Evolutionary conservation across 768 basidiomycete species (phyloP).

Genomic region (Candolleomyces efflorescens): DNA sequence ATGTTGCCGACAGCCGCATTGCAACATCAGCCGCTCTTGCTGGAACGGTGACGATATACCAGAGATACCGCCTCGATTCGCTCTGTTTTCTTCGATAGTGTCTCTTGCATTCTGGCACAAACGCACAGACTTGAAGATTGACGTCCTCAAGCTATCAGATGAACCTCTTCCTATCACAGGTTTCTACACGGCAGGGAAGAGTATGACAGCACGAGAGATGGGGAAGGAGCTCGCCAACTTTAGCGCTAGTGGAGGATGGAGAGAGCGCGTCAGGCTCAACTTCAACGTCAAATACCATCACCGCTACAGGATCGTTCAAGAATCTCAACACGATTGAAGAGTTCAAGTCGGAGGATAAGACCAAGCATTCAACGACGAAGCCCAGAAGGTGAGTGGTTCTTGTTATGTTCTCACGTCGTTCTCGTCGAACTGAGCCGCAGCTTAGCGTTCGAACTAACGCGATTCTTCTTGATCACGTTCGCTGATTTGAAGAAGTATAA

Average conservation of each 20-base stretch:
- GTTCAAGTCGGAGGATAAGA: conserved; percentile 87
- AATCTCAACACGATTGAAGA: conserved; percentile 98
- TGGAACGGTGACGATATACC: too few species aligned
- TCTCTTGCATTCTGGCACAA: conserved; percentile 93
- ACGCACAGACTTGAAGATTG: conserved; percentile 85
- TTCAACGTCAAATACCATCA: conserved; percentile 25
- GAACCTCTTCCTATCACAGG: conserved; percentile 59
- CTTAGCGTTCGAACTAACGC: conserved; percentile 42
- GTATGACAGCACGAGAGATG: conserved; percentile 72
- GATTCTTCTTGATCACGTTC: conserved; percentile 88
- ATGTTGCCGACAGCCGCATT: conserved; percentile 31
- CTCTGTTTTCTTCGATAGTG: conserved; percentile 82
- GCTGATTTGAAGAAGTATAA: conserved; percentile 98
- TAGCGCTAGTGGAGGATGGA: conserved; percentile 45
- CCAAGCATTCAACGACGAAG: conserved; percentile 68
- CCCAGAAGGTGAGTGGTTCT: conserved; percentile 49
- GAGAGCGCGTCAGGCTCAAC: conserved; percentile 8
- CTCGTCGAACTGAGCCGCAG: background rate
- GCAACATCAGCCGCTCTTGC: too few species aligned
- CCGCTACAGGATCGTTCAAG: conserved; percentile 67
- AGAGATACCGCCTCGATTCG: conserved; percentile 62
- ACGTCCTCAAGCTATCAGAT: conserved; percentile 81
- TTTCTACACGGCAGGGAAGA: conserved; percentile 66
- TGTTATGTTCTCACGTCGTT: conserved; percentile 1
- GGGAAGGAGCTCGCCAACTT: conserved; percentile 69